Base-by-base conservation (phyloP, 2,329 filamentous ascomycete species). In the Aspergillus terreus region DNA sequence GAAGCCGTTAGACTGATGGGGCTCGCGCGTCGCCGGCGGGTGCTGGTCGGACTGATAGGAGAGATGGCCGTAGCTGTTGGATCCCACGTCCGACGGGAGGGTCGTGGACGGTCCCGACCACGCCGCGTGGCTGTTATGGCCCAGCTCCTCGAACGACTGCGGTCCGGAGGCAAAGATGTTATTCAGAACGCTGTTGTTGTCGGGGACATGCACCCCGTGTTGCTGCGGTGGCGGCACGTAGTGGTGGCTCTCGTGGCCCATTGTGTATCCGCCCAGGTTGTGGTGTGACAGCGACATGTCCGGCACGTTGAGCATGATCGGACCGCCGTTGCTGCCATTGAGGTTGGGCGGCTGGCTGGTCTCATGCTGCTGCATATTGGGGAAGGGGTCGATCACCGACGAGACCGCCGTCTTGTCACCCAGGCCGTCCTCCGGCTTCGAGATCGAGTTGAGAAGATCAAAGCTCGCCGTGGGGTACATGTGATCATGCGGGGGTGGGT, bases 131-230 rank as follows among this genome's bases (percentile, higher is more conserved):
- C 52, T 59, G 44, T 52, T 60, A 17, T 69, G 63, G 25, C 63
- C 59, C 36, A 72, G 63, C 15, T 70, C 68, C 43, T 71, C 66
- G n/a, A 72, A 62, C 1, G 68, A 63, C 40, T 68, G 66, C 0
- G 63, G 53, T 11, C 61, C 58, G 0, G 66, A 51, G 2, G 58
- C 64, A 30, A 71, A 71, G 42, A 70, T 65, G 7, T 63, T 63
- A 43, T 64, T 65, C 17, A 72, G 55, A 17, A 67, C 60, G 41
- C 50, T 66, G 53, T 60, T 64, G 51, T 58, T 69, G 49, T 71
- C 68, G 23, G 71, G 65, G 46, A 68, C 41, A 45, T 56, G 57
- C 32, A 63, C 63, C 10, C 58, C 54, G 44, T 65, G 62, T 25
- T 63, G 59, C 12, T 69, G 69, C 7, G 66, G 54, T 6, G 64